Percentiles rank a stretch among this genome's conserved stretches.
Evolutionary conservation across 768 basidiomycete genomes (phyloP).

Genomic region (Paxillus ammoniavirescens): DNA sequence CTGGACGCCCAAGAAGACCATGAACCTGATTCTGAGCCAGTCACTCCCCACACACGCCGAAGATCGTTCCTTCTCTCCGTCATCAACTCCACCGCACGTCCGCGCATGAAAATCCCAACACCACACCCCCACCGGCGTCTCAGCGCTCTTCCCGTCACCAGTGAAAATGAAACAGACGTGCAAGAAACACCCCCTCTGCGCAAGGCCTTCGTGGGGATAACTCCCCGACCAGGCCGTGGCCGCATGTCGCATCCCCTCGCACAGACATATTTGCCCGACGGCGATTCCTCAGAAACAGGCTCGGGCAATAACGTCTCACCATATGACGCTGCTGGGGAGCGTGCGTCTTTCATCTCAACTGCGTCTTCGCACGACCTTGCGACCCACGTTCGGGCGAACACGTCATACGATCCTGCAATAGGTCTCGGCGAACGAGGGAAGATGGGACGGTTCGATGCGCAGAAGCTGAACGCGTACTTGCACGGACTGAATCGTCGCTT

Average conservation of each 20-base stretch:
- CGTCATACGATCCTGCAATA: slow-evolving; percentile 84
- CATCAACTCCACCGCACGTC: slow-evolving; percentile 79
- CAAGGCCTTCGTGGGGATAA: slow-evolving; percentile 61
- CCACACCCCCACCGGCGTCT: slow-evolving; percentile 49
- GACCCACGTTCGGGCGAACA: slow-evolving; percentile 74
- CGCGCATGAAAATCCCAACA: slow-evolving; percentile 50
- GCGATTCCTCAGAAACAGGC: slow-evolving; percentile 28
- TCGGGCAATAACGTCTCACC: slow-evolving; percentile 32
- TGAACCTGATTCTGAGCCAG: slow-evolving; percentile 40
- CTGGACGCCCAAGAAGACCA: slow-evolving; percentile 34
- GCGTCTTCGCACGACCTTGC: slow-evolving; percentile 89
- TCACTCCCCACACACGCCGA: slow-evolving; percentile 72
- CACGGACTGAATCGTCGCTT: slow-evolving; percentile 81
- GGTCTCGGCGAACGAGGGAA: slow-evolving; percentile 68
- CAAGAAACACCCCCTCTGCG: slow-evolving; percentile 39
- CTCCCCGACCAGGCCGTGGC: slow-evolving; percentile 54
- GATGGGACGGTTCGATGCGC: slow-evolving; percentile 78
- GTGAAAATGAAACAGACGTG: slow-evolving; percentile 32
- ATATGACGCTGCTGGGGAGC: slow-evolving; percentile 51
- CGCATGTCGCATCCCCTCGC: slow-evolving; percentile 68
- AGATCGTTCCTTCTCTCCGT: slow-evolving; percentile 82
- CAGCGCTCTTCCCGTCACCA: slow-evolving; percentile 58
- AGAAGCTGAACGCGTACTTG: slow-evolving; percentile 82
- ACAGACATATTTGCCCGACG: slow-evolving; percentile 44
- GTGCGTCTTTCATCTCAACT: slow-evolving; percentile 74